These are phyloP conservation scores for Rugonectria rugulosa DNA, from an alignment of 2,329 filamentous ascomycete species.

Conservation along the genomic window DNA sequence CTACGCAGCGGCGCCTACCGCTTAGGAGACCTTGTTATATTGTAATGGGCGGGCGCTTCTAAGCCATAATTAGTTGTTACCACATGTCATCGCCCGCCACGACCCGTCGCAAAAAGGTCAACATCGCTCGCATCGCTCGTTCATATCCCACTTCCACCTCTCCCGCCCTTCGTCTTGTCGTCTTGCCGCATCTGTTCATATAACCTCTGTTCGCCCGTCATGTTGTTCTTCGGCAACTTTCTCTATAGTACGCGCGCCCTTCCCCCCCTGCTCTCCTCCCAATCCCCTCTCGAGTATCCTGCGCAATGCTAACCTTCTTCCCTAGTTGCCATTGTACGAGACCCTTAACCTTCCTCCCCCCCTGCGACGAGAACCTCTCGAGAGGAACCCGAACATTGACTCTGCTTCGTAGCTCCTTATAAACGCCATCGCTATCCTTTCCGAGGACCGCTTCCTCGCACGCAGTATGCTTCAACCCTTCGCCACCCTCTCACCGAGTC, in stretches of 20 bases:
- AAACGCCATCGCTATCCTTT: constrained; percentile 93
- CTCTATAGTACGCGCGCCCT: constrained; percentile 61
- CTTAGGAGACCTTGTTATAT: constrained; percentile 15
- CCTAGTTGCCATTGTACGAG: constrained; percentile 63
- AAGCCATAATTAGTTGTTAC: constrained; percentile 11
- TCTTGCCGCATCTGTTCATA: neutral
- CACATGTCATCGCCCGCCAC: constrained; percentile 21
- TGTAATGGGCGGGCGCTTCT: no score
- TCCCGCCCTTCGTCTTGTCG: constrained; percentile 1
- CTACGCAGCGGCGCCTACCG: constrained; percentile 22
- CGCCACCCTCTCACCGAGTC: neutral
- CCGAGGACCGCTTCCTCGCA: constrained; percentile 90
- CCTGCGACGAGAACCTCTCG: neutral
- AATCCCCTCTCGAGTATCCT: neutral
- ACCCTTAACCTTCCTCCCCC: neutral
- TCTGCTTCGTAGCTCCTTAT: constrained; percentile 70
- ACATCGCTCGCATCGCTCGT: constrained; percentile 20
- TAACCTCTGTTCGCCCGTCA: constrained; percentile 41
- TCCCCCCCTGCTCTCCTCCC: neutral
- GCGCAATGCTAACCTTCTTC: constrained; percentile 21
- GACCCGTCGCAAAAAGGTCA: neutral
- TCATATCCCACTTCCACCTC: constrained; percentile 8
- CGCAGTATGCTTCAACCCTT: constrained; percentile 56
- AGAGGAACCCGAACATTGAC: no score
- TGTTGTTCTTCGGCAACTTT: constrained; percentile 76